Evolutionary conservation across 164 flowering plant genomes (phyloP).

Genomic region (Hamamelis virginiana): DNA sequence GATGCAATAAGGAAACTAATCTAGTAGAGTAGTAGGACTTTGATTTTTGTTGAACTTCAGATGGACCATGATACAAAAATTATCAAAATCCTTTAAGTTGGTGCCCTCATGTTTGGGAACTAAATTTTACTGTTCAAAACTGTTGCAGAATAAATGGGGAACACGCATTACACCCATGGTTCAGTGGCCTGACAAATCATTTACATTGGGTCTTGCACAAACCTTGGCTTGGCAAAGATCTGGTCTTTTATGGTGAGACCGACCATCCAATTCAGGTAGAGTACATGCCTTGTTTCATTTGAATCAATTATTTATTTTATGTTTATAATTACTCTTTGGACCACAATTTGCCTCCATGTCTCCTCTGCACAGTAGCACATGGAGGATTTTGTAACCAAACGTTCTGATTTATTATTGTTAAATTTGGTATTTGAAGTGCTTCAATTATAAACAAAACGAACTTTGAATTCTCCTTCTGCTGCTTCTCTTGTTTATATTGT

Average conservation of each 20-base stretch:
- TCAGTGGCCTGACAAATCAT: conserved; percentile 92
- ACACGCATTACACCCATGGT: conserved; percentile 80
- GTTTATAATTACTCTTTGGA: no score
- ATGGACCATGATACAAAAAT: not conserved
- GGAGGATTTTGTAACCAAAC: no score
- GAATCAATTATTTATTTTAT: no score
- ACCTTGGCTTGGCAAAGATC: conserved; percentile 92
- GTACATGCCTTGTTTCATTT: not conserved
- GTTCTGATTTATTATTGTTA: no score
- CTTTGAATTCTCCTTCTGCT: no score
- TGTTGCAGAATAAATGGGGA: conserved; percentile 85
- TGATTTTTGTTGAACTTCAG: not conserved
- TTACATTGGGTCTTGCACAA: conserved; percentile 72
- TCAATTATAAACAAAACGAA: no score
- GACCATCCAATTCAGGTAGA: conserved; percentile 76
- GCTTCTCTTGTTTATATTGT: no score
- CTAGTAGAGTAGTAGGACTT: no score
- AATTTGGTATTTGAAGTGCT: no score
- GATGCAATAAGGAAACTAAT: not conserved
- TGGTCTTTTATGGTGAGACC: conserved; percentile 86
- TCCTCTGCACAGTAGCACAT: no score
- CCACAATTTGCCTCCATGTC: no score
- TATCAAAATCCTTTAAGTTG: not conserved
- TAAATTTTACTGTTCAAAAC: not conserved
- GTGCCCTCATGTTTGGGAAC: not conserved